Evolutionary conservation across 352 stramenopile species (phyloP).

Genomic region (Phytophthora pini): DNA sequence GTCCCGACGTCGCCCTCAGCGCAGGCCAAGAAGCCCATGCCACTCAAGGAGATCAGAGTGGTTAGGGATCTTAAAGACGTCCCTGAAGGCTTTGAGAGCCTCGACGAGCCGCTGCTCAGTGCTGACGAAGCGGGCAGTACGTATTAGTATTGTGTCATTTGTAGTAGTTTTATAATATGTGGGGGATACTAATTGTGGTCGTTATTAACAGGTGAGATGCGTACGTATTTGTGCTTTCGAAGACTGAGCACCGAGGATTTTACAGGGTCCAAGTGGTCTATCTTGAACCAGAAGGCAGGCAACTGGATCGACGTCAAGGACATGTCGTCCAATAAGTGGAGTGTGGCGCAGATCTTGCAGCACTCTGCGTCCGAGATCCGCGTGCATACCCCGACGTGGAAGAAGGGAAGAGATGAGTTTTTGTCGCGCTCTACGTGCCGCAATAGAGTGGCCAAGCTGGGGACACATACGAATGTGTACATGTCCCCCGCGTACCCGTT

Average conservation of each 20-base stretch:
- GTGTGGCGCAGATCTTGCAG: conserved; percentile 75
- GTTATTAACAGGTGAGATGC: conserved; percentile 49
- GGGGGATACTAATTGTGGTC: conserved; percentile 18
- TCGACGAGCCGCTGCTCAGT: conserved; percentile 59
- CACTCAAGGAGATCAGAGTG: conserved; percentile 85
- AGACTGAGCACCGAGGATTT: conserved; percentile 74
- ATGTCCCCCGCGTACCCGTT: conserved; percentile 84
- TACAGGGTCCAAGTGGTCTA: conserved; percentile 72
- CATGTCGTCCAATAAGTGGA: conserved; percentile 78
- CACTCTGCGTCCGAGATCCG: conserved; percentile 72
- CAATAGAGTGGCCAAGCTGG: conserved; percentile 72
- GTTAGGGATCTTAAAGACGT: conserved; percentile 72
- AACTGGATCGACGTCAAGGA: conserved; percentile 89
- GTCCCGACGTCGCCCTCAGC: conserved; percentile 18
- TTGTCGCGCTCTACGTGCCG: conserved; percentile 63
- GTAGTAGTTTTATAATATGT: neutral
- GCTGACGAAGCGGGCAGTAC: conserved; percentile 44
- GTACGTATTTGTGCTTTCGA: conserved; percentile 77
- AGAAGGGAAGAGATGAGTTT: conserved; percentile 76
- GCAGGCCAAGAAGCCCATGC: conserved; percentile 33
- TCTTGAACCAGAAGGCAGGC: conserved; percentile 65
- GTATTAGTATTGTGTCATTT: conserved; percentile 1
- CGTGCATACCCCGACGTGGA: conserved; percentile 73
- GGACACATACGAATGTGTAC: conserved; percentile 78
- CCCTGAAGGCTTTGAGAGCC: conserved; percentile 66